These are phyloP conservation scores for Chenopodium formosanum DNA, from an alignment of 148 eudicot genomes.

Conservation along the genomic window DNA sequence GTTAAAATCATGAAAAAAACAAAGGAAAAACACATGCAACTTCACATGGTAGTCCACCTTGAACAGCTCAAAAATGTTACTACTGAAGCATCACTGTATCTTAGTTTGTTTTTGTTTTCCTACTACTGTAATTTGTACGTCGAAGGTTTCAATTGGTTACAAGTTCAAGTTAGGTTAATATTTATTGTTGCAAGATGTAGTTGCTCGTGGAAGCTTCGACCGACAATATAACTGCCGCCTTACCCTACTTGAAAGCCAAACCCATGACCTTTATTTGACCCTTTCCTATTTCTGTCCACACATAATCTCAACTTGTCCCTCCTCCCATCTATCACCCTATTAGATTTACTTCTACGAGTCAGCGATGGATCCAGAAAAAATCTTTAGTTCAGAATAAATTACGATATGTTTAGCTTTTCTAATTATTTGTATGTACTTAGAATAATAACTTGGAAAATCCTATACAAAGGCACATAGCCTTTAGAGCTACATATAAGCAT, in stretches of 20 bases:
- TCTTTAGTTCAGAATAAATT: too few relatives aligned
- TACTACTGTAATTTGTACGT: background rate
- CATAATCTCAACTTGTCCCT: conserved; percentile 1
- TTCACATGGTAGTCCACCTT: background rate
- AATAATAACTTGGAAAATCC: too few relatives aligned
- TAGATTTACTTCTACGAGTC: too few relatives aligned
- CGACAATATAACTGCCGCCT: background rate
- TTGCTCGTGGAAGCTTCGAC: conserved; percentile 1
- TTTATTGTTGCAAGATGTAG: background rate
- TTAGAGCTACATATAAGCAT: too few relatives aligned
- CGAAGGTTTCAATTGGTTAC: background rate
- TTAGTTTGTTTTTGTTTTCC: background rate
- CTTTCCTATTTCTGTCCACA: background rate
- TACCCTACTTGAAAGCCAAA: conserved; percentile 1
- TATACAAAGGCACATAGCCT: too few relatives aligned
- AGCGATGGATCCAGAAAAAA: too few relatives aligned
- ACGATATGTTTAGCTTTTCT: too few relatives aligned
- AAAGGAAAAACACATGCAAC: background rate
- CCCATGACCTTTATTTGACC: background rate
- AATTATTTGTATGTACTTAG: too few relatives aligned
- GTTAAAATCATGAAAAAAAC: background rate
- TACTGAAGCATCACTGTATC: background rate
- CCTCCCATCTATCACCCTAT: background rate
- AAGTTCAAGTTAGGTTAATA: background rate
- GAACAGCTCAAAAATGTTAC: background rate